Evolutionary conservation across 352 stramenopile genomes (phyloP).

Genomic region (Phytophthora tubulina): DNA sequence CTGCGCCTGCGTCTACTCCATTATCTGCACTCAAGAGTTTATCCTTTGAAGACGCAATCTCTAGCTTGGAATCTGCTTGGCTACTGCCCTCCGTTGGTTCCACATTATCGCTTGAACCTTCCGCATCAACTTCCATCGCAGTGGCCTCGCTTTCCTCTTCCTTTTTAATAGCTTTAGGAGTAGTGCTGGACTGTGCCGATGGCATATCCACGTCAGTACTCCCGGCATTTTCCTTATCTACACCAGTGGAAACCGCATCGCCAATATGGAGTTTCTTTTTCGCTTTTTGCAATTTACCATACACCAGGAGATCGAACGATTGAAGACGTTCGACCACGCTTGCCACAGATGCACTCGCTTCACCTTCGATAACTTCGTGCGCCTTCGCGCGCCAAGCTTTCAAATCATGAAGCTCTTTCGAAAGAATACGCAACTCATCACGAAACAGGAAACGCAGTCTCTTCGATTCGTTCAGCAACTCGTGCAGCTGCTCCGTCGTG

Average conservation of each 20-base stretch:
- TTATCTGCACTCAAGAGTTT: constrained; percentile 12
- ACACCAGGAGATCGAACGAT: constrained; percentile 70
- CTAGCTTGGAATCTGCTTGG: constrained; percentile 13
- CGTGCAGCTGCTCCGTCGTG: constrained; percentile 63
- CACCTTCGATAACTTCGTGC: constrained; percentile 53
- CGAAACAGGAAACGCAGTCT: constrained; percentile 76
- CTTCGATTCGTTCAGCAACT: constrained; percentile 67
- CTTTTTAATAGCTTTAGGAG: constrained; percentile 16
- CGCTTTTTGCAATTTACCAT: constrained; percentile 63
- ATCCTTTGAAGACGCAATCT: constrained; percentile 14
- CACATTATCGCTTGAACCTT: constrained; percentile 12
- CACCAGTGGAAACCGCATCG: constrained; percentile 8
- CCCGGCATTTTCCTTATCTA: not conserved
- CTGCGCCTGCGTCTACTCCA: constrained; percentile 1
- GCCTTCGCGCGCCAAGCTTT: constrained; percentile 71
- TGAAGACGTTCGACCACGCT: constrained; percentile 58
- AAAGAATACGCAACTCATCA: constrained; percentile 78
- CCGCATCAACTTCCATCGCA: constrained; percentile 43
- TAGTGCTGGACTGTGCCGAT: constrained; percentile 3
- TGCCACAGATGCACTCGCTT: constrained; percentile 48
- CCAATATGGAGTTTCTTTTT: constrained; percentile 57
- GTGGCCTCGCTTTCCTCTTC: constrained; percentile 23
- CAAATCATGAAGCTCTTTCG: constrained; percentile 80
- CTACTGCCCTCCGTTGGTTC: constrained; percentile 5
- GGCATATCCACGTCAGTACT: constrained; percentile 23